These are phyloP conservation scores for Mycena belliarum DNA, from an alignment of 768 basidiomycete genomes.

Conservation along the genomic window DNA sequence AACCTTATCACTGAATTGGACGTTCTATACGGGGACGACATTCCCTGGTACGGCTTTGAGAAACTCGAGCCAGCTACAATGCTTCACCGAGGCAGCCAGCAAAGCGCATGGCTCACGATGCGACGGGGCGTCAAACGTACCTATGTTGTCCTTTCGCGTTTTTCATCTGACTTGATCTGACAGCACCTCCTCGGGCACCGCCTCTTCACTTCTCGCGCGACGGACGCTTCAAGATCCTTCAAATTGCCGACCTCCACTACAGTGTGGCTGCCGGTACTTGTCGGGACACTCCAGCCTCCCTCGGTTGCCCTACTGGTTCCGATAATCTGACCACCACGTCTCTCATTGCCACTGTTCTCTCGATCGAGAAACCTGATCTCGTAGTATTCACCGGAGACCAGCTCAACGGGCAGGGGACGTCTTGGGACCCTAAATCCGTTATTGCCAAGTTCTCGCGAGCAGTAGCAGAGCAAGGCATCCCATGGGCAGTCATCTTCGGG, in stretches of 20 bases:
- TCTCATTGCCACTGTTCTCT: constrained; percentile 70
- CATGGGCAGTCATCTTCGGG: constrained; percentile 93
- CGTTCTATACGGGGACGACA: constrained; percentile 81
- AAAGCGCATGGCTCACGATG: constrained; percentile 65
- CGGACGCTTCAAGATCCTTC: constrained; percentile 86
- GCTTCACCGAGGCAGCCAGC: constrained; percentile 37
- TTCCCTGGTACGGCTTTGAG: constrained; percentile 87
- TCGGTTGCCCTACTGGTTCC: constrained; percentile 52
- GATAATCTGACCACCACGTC: constrained; percentile 74
- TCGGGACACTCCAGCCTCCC: constrained; percentile 64
- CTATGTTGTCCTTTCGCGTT: constrained; percentile 25
- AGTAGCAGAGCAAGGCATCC: constrained; percentile 73
- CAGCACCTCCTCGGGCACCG: constrained; percentile 70
- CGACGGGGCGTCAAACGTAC: constrained; percentile 75
- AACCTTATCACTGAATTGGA: constrained; percentile 91
- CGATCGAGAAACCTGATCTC: constrained; percentile 83
- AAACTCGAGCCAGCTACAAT: constrained; percentile 65
- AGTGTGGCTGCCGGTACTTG: constrained; percentile 80
- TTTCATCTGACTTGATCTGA: background rate
- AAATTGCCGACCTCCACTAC: constrained; percentile 93
- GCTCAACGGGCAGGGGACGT: constrained; percentile 58
- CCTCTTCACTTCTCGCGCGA: constrained; percentile 80
- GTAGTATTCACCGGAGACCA: constrained; percentile 94
- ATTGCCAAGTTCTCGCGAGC: constrained; percentile 85
- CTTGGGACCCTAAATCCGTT: constrained; percentile 88